Evolutionary conservation across 2,329 filamentous ascomycete species (phyloP).

Genomic region (Gnomoniopsis smithogilvyi): DNA sequence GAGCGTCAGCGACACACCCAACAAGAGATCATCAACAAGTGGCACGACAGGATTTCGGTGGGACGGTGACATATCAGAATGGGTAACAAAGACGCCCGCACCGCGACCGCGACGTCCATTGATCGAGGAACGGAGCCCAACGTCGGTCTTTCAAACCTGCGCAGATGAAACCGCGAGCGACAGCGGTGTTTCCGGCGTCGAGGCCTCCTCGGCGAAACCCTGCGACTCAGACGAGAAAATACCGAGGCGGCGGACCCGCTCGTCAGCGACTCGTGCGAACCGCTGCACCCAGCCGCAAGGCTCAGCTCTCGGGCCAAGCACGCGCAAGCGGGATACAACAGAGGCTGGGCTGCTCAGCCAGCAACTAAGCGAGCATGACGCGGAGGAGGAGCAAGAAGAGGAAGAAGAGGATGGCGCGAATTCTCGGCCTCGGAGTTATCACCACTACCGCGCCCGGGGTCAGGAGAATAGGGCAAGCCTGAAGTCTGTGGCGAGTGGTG

Average conservation of each 20-base stretch:
- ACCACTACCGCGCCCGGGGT: neutral
- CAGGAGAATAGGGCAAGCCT: neutral
- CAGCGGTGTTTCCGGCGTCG: neutral
- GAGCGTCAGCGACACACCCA: neutral
- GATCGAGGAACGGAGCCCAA: too few species aligned
- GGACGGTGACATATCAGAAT: constrained; percentile 37
- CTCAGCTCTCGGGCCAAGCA: neutral
- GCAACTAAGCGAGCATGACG: neutral
- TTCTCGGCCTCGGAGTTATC: neutral
- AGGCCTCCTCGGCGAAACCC: constrained; percentile 1
- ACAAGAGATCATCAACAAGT: constrained; percentile 8
- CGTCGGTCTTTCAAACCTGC: neutral
- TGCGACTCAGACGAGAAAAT: neutral
- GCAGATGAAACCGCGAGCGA: neutral
- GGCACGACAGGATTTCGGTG: constrained; percentile 28
- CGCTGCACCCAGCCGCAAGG: neutral
- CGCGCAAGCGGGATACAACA: constrained; percentile 8
- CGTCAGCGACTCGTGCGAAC: neutral
- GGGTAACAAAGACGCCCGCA: constrained; percentile 25
- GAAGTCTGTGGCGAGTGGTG: neutral
- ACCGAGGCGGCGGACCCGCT: constrained; percentile 4
- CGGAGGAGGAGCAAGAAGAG: neutral
- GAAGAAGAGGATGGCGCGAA: neutral
- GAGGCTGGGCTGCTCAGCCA: constrained; percentile 1
- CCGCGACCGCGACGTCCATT: neutral